Base-by-base conservation (phyloP, 352 stramenopile genomes). In the Phytophthora aleatoria region DNA sequence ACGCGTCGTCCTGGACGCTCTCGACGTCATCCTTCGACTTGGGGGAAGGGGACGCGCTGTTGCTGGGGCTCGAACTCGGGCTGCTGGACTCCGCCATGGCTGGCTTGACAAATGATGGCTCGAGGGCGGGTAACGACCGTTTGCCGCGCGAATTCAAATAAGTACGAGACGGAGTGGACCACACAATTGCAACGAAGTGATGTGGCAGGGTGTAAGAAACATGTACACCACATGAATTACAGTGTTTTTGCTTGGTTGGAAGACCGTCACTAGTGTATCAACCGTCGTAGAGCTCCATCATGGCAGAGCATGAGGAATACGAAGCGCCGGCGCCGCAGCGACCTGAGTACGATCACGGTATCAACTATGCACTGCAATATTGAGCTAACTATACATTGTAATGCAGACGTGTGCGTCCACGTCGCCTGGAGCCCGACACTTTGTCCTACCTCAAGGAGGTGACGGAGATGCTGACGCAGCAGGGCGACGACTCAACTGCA, bases 371-470 rank as follows among this genome's bases (percentile, higher is more conserved):
- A 20, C 8, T 45, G 31, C 5, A 26, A 35, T 49, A 1, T 31
- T 20, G 33, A 12, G 42, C 52, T 60, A 36, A 61, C 36, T 49
- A 12, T 47, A 31, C 5, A 47, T 20, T 57, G 24, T 7, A 28
- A 11, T 71, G 26, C 49, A 94, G 85, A 61, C 83, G 83, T 50
- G 20, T 92, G 52, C 82, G 86, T 28, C 86, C 86, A 30, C 86
- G 86, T 57, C 79, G 86, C 16, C 68, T 94, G 9, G 86, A 94
- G 70, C 74, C 80, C 0, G 84, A 92, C 66, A 92, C 84, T 44
- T 67, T 92, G 55, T 86, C 83, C n/a, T 92, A 94, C 55, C 59
- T 94, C 1, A 89, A 92, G 57, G 86, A 94, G 48, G 84, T 92
- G 59, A 87, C 74, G n/a, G 82, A 91, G 60, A 90, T 89, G 75